A percentile compares a stretch with the other conserved stretches of the same genome.
phyloP scores from a whole-genome alignment of 1,284 basidiomycete genomes.

The Sporisorium exsertum region DNA sequence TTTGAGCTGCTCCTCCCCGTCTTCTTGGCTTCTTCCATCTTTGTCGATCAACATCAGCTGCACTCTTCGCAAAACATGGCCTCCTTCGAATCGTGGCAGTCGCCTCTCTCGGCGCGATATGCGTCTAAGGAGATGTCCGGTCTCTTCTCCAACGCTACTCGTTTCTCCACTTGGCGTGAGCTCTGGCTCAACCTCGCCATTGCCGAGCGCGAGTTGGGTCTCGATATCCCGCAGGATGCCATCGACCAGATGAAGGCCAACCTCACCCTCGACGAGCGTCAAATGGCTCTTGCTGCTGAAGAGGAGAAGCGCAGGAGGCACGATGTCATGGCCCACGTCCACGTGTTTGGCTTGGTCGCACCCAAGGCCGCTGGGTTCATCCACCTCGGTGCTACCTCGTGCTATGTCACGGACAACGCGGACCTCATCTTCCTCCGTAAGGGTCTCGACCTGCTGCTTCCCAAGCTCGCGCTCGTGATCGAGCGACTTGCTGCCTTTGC shows the following conservation, averaged over 20 bases:
- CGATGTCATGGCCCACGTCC: conserved; percentile 99
- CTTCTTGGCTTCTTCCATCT: neutral
- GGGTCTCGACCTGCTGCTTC: conserved; percentile 84
- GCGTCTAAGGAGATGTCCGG: conserved; percentile 98
- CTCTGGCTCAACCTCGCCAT: conserved; percentile 97
- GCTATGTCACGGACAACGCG: conserved; percentile 91
- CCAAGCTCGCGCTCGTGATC: conserved; percentile 89
- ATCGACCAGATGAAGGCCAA: conserved; percentile 93
- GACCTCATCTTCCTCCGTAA: conserved; percentile 95
- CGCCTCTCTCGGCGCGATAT: conserved; percentile 77
- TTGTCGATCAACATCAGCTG: neutral
- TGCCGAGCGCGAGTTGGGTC: conserved; percentile 94
- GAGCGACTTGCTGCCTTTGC: conserved; percentile 86
- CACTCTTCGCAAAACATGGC: conserved; percentile 17
- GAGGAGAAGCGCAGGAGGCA: conserved; percentile 99
- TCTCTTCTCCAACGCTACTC: conserved; percentile 90
- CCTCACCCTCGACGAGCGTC: conserved; percentile 84
- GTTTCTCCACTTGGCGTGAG: conserved; percentile 95
- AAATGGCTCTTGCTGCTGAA: conserved; percentile 89
- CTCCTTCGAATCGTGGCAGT: conserved; percentile 65
- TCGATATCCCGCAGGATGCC: conserved; percentile 88
- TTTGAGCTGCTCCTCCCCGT: neutral
- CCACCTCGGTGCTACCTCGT: conserved; percentile 96
- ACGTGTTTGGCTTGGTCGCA: conserved; percentile 92
- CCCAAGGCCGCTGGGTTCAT: conserved; percentile 97